These are phyloP conservation scores for Podospora pseudoanserina DNA, from an alignment of 495 filamentous ascomycete genomes.

Conservation along the genomic window DNA sequence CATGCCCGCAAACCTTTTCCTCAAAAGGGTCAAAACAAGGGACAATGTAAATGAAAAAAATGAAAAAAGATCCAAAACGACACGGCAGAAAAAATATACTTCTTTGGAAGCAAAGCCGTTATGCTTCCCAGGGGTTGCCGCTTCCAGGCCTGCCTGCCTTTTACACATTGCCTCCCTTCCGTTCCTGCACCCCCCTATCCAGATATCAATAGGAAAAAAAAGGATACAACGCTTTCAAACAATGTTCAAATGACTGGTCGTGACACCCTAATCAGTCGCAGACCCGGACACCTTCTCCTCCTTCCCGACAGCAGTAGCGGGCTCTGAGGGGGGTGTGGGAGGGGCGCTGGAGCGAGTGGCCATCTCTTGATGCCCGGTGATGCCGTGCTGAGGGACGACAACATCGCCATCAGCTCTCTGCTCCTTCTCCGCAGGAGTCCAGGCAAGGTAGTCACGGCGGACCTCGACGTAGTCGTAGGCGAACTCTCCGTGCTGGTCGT, in stretches of 20 bases:
- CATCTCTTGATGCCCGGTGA: constrained; percentile 59
- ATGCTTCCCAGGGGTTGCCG: not conserved
- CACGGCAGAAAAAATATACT: constrained; percentile 2
- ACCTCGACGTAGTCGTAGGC: constrained; percentile 99
- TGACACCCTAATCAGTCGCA: not conserved
- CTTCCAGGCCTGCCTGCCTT: not conserved
- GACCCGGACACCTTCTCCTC: constrained; percentile 4
- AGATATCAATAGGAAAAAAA: not conserved
- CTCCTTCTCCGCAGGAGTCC: constrained; percentile 84
- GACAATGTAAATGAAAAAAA: not conserved
- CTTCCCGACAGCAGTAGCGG: not conserved
- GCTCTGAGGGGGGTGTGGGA: constrained; percentile 16
- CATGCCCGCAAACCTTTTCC: constrained; percentile 19
- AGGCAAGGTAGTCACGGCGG: constrained; percentile 92
- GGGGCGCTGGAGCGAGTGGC: constrained; percentile 18
- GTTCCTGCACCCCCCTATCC: not conserved
- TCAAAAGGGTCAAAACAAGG: not conserved
- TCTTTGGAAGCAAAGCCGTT: not conserved
- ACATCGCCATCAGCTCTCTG: constrained; percentile 61
- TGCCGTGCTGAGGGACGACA: constrained; percentile 73
- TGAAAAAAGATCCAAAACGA: not conserved
- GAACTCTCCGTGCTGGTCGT: constrained; percentile 97
- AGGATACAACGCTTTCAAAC: not conserved
- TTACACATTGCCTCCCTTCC: not conserved
- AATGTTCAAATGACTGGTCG: not conserved